Evolutionary conservation across 805 yeast genomes (phyloP).

Genomic region (Ogataea haglerorum): DNA sequence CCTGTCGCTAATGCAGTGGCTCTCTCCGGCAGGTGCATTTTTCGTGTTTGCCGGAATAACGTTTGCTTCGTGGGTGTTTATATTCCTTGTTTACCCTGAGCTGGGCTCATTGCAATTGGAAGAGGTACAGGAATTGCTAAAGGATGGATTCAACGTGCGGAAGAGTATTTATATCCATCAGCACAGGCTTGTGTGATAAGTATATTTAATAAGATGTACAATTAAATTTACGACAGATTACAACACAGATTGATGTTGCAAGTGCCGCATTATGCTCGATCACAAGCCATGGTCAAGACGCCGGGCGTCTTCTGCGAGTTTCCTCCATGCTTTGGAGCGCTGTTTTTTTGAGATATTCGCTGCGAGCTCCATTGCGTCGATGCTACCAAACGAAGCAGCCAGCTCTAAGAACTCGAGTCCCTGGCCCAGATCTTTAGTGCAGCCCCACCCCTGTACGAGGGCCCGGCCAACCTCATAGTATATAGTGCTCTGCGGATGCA

Average conservation of each 20-base stretch:
- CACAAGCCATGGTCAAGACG: background rate
- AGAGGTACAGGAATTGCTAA: constrained; percentile 44
- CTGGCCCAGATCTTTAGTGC: constrained; percentile 46
- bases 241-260: no score
- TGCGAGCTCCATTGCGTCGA: constrained; percentile 63
- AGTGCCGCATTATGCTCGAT: no score
- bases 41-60: constrained; percentile 44
- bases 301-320: constrained; percentile 1
- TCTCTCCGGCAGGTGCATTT: constrained; percentile 53
- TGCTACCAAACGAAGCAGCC: constrained; percentile 65
- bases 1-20: constrained; percentile 48
- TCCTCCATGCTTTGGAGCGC: constrained; percentile 1
- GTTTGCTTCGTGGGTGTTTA: constrained; percentile 40
- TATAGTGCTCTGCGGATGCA: constrained; percentile 20
- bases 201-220: background rate
- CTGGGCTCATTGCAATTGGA: constrained; percentile 50
- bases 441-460: constrained; percentile 56
- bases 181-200: background rate
- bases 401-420: constrained; percentile 60
- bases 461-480: constrained; percentile 58
- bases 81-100: constrained; percentile 48
- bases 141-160: constrained; percentile 46
- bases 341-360: constrained; percentile 25
- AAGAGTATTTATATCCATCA: constrained; percentile 24
- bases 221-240: background rate